These are phyloP conservation scores for Arthroderma sp. DNA, from an alignment of 2,329 filamentous ascomycete genomes.

Conservation along the genomic window DNA sequence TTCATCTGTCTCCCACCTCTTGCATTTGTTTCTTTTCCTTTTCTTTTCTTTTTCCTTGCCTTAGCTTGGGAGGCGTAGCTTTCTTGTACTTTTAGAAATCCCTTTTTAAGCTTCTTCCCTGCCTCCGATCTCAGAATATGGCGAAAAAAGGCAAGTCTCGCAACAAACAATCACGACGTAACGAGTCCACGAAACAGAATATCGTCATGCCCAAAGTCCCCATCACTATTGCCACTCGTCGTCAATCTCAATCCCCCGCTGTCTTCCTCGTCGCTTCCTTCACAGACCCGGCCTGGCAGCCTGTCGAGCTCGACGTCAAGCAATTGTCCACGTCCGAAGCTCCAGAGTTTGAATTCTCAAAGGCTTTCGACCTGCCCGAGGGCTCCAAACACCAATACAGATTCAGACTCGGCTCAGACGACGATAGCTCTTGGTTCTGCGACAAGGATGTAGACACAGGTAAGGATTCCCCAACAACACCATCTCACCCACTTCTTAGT, in stretches of 20 bases:
- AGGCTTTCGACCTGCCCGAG: conserved; percentile 8
- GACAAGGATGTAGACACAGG: conserved; percentile 16
- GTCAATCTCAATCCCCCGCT: conserved; percentile 14
- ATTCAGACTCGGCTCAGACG: conserved; percentile 15
- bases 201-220: conserved; percentile 3
- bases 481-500: neutral
- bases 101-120: no score
- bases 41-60: no score
- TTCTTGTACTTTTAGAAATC: no score
- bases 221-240: conserved; percentile 18
- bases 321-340: conserved; percentile 6
- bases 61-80: no score
- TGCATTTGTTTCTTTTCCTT: no score
- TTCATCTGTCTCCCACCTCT: no score
- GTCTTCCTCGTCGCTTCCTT: conserved; percentile 18
- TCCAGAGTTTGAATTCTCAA: conserved; percentile 11
- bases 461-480: conserved; percentile 9
- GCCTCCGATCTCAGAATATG: no score
- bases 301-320: conserved; percentile 15
- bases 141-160: no score
- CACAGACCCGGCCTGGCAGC: conserved; percentile 18
- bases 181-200: conserved; percentile 1
- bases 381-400: conserved; percentile 16
- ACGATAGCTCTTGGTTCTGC: conserved; percentile 14
- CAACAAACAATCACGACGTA: neutral